Evolutionary conservation across 371 early-diverging fungal genomes (phyloP), one percentile per base, ranked within the genome.

Genomic region (Mortierella polycephala): DNA sequence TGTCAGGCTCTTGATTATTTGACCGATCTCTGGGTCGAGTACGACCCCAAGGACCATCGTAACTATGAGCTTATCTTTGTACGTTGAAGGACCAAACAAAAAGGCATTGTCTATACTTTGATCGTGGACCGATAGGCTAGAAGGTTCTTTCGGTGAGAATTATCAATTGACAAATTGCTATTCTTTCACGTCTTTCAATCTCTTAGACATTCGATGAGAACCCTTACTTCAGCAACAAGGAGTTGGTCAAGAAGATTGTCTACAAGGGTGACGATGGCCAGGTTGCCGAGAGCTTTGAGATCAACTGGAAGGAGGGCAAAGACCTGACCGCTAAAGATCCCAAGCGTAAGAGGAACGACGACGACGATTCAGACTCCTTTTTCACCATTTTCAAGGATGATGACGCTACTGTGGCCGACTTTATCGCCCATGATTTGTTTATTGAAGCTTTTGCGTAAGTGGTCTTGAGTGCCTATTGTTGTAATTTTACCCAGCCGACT

Each of bases 1-100:
- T 23, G 2, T 7, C 51, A 85, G 83, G 84, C 83, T 57, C 60
- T 89, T 57, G 84, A 84, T 39, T 81, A 86, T 57, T 83, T 89
- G 79, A 84, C 82, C 56, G 89, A 87, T 59, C 79, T 89, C 57
- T 84, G 86, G 67, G 86, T 89, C 64, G 85, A 89, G 68, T 75
- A 81, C 59, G 86, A 87, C 53, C 73, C 85, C 50, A 65, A 82
- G 23, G 83, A 83, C 42, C 82, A 82, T 52, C 76, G 85, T 62
- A 81, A 83, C 56, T 86, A 83, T 66, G 87, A 86, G 57, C 70
- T 87, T 42, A 63, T 65, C 64, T 87, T 87, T 71, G 87, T 87
- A 85, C 57, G 52, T 79, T 50, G 12, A n/a, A 55, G 9, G 37
- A 30, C 30, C 6, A 30, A 39, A 4, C 11, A 54, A 39, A 0